These are phyloP conservation scores for Teunomyces barrocoloradensis DNA, from an alignment of 805 yeast species.

Conservation along the genomic window DNA sequence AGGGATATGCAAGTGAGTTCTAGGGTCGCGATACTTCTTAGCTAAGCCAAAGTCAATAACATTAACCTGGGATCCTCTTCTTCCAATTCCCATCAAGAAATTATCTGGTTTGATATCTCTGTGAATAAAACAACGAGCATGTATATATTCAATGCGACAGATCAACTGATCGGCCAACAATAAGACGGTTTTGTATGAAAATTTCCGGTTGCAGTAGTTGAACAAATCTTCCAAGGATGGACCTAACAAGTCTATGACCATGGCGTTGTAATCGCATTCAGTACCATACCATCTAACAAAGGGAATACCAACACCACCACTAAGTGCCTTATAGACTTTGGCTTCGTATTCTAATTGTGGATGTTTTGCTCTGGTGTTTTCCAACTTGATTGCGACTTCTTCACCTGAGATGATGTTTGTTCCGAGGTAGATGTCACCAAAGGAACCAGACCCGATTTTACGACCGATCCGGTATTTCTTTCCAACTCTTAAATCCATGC, in stretches of 20 bases:
- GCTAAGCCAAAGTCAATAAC: constrained; percentile 94
- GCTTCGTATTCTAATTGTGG: constrained; percentile 98
- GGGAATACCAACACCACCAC: constrained; percentile 97
- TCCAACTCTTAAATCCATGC: constrained; percentile 77
- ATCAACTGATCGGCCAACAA: constrained; percentile 91
- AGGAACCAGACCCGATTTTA: constrained; percentile 95
- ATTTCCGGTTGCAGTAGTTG: constrained; percentile 92
- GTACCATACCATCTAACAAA: constrained; percentile 96
- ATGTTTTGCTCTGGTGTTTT: constrained; percentile 85
- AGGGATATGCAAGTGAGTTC: constrained; percentile 92
- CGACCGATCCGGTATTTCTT: constrained; percentile 92
- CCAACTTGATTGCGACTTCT: constrained; percentile 95
- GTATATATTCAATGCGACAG: constrained; percentile 92
- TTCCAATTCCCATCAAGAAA: constrained; percentile 84
- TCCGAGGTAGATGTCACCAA: constrained; percentile 93
- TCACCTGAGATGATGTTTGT: constrained; percentile 94
- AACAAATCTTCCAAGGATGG: constrained; percentile 94
- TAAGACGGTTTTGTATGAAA: constrained; percentile 89
- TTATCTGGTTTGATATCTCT: constrained; percentile 84
- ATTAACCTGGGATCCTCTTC: constrained; percentile 92
- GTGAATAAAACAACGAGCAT: constrained; percentile 88
- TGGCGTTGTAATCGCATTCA: constrained; percentile 93
- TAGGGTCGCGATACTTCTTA: constrained; percentile 89
- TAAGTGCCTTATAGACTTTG: constrained; percentile 86
- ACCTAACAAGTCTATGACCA: constrained; percentile 94